Conservation (phyloP, 441 rosid genomes). For the Pelargonium australe region DNA sequence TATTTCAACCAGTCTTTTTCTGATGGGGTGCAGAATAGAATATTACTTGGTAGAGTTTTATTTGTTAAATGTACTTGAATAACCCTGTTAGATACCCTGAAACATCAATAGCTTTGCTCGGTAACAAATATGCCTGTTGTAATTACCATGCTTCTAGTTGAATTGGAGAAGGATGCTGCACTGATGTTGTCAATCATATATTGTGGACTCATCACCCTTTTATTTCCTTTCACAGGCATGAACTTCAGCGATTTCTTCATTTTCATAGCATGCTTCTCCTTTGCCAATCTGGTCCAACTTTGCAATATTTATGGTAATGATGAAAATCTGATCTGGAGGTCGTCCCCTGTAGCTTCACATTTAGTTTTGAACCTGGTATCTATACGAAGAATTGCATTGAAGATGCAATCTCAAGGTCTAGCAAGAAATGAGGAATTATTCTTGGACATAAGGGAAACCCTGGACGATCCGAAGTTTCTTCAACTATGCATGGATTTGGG, state of each 20-base stretch:
- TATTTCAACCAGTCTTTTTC: not conserved
- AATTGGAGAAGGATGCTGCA: not conserved
- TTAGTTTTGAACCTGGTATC: constrained; percentile 45
- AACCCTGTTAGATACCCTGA: not conserved
- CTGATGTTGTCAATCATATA: not conserved
- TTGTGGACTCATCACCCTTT: not conserved
- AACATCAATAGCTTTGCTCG: not conserved
- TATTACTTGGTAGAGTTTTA: not conserved
- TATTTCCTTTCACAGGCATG: constrained; percentile 52
- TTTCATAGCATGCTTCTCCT: constrained; percentile 52
- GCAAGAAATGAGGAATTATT: constrained; percentile 27
- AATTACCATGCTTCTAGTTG: not conserved
- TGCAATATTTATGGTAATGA: constrained; percentile 21
- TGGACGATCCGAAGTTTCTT: constrained; percentile 46
- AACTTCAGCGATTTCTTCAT: constrained; percentile 65
- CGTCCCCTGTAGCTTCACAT: constrained; percentile 35
- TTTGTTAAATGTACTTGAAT: not conserved
- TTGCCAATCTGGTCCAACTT: constrained; percentile 47
- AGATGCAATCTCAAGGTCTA: constrained; percentile 43
- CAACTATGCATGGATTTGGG: constrained; percentile 40
- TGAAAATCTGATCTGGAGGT: constrained; percentile 23
- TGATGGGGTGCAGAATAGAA: not conserved
- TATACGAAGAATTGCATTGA: constrained; percentile 35
- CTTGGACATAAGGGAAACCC: constrained; percentile 37
- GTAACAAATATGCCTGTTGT: constrained; percentile 3